A percentile compares a stretch with the other conserved stretches of the same genome.
These are phyloP conservation scores for Plectosphaerella plurivora DNA, from an alignment of 2,329 filamentous ascomycete species.

Conservation along the genomic window DNA sequence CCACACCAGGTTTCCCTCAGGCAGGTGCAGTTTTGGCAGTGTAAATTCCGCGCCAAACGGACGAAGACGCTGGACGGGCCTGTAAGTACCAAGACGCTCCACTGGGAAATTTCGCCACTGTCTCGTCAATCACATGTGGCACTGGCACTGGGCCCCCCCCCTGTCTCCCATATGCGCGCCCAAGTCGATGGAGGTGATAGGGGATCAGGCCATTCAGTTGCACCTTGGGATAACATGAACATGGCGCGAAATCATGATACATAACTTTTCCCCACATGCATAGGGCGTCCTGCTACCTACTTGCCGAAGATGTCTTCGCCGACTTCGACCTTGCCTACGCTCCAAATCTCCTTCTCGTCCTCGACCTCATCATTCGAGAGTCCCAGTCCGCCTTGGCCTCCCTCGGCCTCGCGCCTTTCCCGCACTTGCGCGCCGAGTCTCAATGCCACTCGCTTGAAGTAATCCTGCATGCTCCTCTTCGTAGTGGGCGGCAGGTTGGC, in stretches of 20 bases:
- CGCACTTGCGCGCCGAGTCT: slow-evolving; percentile 81
- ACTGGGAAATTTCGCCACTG: too few species aligned
- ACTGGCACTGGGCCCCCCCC: too few species aligned
- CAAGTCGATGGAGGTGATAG: too few species aligned
- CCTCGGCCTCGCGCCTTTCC: slow-evolving; percentile 87
- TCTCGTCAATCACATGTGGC: too few species aligned
- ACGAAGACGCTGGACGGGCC: too few species aligned
- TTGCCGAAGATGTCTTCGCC: slow-evolving; percentile 54
- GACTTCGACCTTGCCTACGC: slow-evolving; percentile 84
- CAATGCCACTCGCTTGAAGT: slow-evolving; percentile 90
- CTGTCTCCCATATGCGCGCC: too few species aligned
- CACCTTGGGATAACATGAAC: too few species aligned
- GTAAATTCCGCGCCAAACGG: too few species aligned
- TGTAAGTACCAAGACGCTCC: too few species aligned
- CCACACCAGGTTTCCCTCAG: too few species aligned
- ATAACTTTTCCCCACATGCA: slow-evolving; percentile 1
- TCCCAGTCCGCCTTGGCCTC: slow-evolving; percentile 79
- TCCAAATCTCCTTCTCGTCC: slow-evolving; percentile 95
- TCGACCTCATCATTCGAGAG: slow-evolving; percentile 87
- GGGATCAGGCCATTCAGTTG: too few species aligned
- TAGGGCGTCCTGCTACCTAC: not conserved
- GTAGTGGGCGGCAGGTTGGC: slow-evolving; percentile 63
- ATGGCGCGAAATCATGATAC: not conserved
- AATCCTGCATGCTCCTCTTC: slow-evolving; percentile 91
- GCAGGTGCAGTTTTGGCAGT: too few species aligned